These are phyloP conservation scores for Cercospora beticola DNA, from an alignment of 2,329 filamentous ascomycete genomes.

Conservation along the genomic window DNA sequence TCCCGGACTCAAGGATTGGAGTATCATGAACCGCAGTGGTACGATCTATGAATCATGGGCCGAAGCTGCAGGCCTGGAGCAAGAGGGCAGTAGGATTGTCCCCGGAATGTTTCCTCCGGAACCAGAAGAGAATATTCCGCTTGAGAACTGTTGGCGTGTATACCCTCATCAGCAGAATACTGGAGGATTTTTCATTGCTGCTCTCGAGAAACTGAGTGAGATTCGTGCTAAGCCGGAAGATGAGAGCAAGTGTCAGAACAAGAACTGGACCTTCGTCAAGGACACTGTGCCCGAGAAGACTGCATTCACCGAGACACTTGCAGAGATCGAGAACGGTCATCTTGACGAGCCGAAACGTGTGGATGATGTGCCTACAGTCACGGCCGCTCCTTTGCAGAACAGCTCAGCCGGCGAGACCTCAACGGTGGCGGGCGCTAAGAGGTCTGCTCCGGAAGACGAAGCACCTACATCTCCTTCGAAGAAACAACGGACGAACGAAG, in stretches of 20 bases:
- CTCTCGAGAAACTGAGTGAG: conserved; percentile 86
- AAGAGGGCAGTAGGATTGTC: conserved; percentile 65
- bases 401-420: conserved; percentile 17
- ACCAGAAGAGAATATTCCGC: conserved; percentile 62
- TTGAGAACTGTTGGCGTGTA: conserved; percentile 88
- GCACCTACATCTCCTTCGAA: conserved; percentile 41
- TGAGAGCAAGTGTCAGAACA: conserved; percentile 47
- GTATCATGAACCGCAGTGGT: conserved; percentile 83
- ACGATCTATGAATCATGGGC: conserved; percentile 79
- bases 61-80: conserved; percentile 58
- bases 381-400: conserved; percentile 10
- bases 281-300: conserved; percentile 28
- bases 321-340: conserved; percentile 41
- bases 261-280: conserved; percentile 33
- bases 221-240: conserved; percentile 75
- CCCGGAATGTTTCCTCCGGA: conserved; percentile 81
- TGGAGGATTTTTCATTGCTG: conserved; percentile 95
- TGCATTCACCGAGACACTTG: conserved; percentile 41
- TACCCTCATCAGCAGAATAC: conserved; percentile 97
- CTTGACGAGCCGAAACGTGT: conserved; percentile 18
- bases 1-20: conserved; percentile 78
- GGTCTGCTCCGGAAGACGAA: conserved; percentile 43
- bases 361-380: conserved; percentile 11
- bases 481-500: conserved; percentile 31
- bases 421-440: conserved; percentile 36